A percentile compares a stretch with the other conserved stretches of the same genome.
Conservation (phyloP, 2,329 filamentous ascomycete genomes). For the Diaporthe citri region DNA sequence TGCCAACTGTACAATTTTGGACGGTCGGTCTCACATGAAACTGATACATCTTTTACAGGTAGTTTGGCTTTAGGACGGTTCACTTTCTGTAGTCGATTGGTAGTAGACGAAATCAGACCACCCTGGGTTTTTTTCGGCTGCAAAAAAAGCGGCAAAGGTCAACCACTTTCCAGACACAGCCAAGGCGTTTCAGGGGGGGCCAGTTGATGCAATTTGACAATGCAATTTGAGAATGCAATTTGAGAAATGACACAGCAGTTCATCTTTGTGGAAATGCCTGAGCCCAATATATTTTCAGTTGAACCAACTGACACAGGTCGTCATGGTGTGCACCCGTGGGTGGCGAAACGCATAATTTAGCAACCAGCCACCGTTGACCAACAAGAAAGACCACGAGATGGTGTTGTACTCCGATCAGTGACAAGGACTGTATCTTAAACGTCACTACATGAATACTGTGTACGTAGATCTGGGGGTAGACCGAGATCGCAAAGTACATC, state of each 20-base stretch:
- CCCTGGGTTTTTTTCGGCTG: not conserved
- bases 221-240: not conserved
- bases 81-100: not conserved
- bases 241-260: not conserved
- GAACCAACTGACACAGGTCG: not conserved
- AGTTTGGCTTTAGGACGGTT: too few species aligned
- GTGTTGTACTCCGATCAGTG: not conserved
- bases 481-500: not conserved
- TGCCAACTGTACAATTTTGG: not conserved
- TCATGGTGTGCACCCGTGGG: not conserved
- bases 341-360: not conserved
- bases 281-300: not conserved
- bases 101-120: not conserved
- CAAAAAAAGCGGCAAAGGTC: not conserved
- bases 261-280: not conserved
- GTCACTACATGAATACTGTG: not conserved
- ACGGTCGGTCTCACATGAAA: not conserved
- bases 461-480: not conserved
- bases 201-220: not conserved
- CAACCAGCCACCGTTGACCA: not conserved
- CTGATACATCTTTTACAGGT: not conserved
- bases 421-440: not conserved
- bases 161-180: not conserved
- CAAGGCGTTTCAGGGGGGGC: not conserved
- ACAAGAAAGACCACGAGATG: not conserved